These are phyloP conservation scores for Globisporangium rhizosaccharum DNA, from an alignment of 352 stramenopile species.

Conservation along the genomic window DNA sequence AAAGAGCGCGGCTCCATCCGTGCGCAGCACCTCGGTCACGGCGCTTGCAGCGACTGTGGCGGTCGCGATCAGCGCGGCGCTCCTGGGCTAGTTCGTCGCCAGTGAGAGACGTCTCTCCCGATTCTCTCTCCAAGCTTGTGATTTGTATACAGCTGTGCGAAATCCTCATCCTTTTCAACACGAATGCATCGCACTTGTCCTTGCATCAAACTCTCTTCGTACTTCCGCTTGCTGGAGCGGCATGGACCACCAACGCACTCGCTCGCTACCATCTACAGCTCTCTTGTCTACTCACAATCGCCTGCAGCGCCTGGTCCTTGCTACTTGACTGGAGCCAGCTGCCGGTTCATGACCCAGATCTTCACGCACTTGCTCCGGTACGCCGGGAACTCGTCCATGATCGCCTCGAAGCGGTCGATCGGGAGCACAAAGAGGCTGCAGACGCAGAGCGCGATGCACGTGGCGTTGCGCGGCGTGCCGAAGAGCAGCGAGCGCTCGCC, in stretches of 20 bases:
- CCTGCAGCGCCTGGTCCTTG: neutral
- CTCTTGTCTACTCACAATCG: no score
- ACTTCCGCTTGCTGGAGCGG: no score
- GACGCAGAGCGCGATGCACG: constrained; percentile 61
- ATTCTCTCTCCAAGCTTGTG: no score
- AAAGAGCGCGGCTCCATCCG: neutral
- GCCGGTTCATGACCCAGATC: constrained; percentile 56
- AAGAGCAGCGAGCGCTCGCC: constrained; percentile 70
- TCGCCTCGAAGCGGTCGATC: constrained; percentile 53
- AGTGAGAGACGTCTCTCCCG: no score
- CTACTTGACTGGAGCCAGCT: constrained; percentile 3
- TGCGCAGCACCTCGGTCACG: neutral
- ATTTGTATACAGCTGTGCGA: no score
- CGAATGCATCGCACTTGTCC: no score
- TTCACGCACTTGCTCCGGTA: constrained; percentile 50
- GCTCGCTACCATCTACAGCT: no score
- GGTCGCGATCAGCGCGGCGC: neutral
- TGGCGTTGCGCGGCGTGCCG: constrained; percentile 60
- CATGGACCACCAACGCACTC: no score
- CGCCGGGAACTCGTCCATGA: constrained; percentile 59
- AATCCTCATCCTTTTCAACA: no score
- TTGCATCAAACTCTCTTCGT: no score
- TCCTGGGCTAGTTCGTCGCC: neutral
- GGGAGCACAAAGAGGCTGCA: constrained; percentile 69
- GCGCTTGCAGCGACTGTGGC: neutral